phyloP scores from a whole-genome alignment of 2,329 filamentous ascomycete genomes.

The Xylariaceae sp. region DNA sequence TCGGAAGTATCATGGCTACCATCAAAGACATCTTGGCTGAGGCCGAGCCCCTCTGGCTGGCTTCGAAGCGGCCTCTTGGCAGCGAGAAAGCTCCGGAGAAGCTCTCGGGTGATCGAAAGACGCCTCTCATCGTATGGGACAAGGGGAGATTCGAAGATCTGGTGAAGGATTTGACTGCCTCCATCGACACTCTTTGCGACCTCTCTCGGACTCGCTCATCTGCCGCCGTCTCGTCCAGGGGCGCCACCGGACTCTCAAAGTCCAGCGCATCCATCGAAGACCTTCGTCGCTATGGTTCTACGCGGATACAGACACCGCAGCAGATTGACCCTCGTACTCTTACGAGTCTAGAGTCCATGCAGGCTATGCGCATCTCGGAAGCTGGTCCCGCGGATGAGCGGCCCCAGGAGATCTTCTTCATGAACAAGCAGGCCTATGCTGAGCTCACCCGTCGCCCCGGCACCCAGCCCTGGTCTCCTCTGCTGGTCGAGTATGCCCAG shows the following conservation, averaged over 20 bases:
- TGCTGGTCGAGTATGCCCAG: conserved; percentile 68
- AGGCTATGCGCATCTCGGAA: conserved; percentile 35
- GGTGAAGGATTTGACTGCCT: conserved; percentile 68
- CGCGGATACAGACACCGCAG: conserved; percentile 57
- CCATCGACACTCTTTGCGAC: conserved; percentile 76
- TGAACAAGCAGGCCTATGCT: conserved; percentile 48
- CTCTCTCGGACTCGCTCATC: conserved; percentile 62
- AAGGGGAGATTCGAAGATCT: conserved; percentile 71
- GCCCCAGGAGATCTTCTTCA: conserved; percentile 44
- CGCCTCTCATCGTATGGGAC: conserved; percentile 59
- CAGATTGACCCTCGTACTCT: conserved; percentile 53
- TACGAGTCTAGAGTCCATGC: conserved; percentile 41
- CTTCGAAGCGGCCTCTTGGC: conserved; percentile 45
- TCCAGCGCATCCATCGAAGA: conserved; percentile 38
- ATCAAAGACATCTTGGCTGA: conserved; percentile 78
- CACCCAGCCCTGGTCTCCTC: conserved; percentile 44
- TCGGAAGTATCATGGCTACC: conserved; percentile 73
- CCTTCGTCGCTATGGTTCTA: conserved; percentile 51
- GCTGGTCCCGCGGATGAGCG: conserved; percentile 22
- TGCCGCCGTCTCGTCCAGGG: conserved; percentile 30
- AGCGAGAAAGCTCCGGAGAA: conserved; percentile 34
- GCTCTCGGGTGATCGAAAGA: conserved; percentile 45
- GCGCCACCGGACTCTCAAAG: conserved; percentile 31
- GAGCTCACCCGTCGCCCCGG: conserved; percentile 40
- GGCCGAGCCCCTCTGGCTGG: conserved; percentile 67